phyloP scores from a whole-genome alignment of 2,329 filamentous ascomycete genomes.

The Colletotrichum filicis region DNA sequence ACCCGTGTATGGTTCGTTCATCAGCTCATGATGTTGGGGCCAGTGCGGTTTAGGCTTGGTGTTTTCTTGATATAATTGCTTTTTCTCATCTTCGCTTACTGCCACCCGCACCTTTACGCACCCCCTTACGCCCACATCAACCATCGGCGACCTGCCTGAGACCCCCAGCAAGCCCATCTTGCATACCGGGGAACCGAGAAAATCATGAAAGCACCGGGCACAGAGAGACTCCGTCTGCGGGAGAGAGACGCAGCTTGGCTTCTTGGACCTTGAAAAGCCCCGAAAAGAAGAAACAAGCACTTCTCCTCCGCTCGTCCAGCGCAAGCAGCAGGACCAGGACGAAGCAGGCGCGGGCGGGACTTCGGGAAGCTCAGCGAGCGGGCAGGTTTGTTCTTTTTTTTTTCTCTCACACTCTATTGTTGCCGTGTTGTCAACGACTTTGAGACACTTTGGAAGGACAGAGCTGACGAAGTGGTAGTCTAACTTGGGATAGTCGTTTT shows the following conservation, averaged over 20 bases:
- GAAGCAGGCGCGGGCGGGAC: background rate
- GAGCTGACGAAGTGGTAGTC: slow-evolving; percentile 30
- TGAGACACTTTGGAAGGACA: slow-evolving; percentile 10
- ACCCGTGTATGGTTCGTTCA: slow-evolving; percentile 21
- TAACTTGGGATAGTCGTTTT: slow-evolving; percentile 29
- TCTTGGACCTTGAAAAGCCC: background rate
- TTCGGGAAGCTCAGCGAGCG: background rate
- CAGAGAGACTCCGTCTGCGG: background rate
- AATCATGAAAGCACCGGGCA: slow-evolving; percentile 1
- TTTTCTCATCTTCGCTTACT: background rate
- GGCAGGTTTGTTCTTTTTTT: background rate
- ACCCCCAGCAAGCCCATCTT: background rate
- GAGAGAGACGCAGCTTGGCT: background rate
- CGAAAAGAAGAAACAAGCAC: slow-evolving; percentile 14
- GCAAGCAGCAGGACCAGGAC: background rate
- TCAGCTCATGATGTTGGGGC: slow-evolving; percentile 17
- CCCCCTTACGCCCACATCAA: background rate
- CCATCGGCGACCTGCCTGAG: background rate
- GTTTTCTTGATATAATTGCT: slow-evolving; percentile 16
- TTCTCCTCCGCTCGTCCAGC: background rate
- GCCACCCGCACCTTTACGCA: background rate
- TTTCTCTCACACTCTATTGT: background rate
- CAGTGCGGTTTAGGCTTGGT: slow-evolving; percentile 17
- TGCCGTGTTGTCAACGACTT: background rate
- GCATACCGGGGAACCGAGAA: slow-evolving; percentile 12